A percentile compares a stretch with the other conserved stretches of the same genome.
These are phyloP conservation scores for Apophysomyces ossiformis DNA, from an alignment of 371 early-diverging fungal species.

Conservation along the genomic window DNA sequence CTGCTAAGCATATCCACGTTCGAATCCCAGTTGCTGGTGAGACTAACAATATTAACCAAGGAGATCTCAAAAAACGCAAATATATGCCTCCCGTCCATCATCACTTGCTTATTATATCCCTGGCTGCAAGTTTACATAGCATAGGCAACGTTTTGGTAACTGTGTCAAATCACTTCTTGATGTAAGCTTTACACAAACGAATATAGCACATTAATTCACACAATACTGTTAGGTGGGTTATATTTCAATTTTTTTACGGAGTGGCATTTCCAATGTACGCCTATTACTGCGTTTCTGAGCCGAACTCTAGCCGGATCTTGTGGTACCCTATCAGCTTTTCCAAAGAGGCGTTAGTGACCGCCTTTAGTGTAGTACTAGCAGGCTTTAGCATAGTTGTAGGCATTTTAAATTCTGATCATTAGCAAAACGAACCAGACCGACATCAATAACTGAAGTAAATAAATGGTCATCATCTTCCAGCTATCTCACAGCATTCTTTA, in stretches of 20 bases:
- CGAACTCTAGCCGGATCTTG: constrained; percentile 24
- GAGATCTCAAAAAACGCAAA: constrained; percentile 16
- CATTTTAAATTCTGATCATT: constrained; percentile 11
- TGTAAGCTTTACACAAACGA: constrained; percentile 19
- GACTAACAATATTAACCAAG: not conserved
- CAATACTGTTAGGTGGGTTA: constrained; percentile 28
- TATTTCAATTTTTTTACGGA: constrained; percentile 35
- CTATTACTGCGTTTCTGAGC: constrained; percentile 28
- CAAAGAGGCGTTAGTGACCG: constrained; percentile 21
- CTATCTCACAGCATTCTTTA: too few relatives aligned
- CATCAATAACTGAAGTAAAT: too few relatives aligned
- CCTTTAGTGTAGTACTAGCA: constrained; percentile 11
- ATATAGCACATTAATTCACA: constrained; percentile 2
- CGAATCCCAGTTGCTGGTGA: constrained; percentile 10
- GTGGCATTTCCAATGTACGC: constrained; percentile 37
- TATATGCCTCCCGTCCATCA: constrained; percentile 22
- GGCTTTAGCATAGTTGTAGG: constrained; percentile 21
- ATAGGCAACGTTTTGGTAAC: constrained; percentile 36
- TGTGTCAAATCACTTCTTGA: constrained; percentile 17
- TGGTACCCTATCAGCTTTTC: constrained; percentile 22
- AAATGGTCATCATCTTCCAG: too few relatives aligned
- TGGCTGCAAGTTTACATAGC: constrained; percentile 29
- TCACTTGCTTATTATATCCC: constrained; percentile 21
- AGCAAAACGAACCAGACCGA: too few relatives aligned
- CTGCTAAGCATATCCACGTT: constrained; percentile 14